A percentile compares a stretch with the other conserved stretches of the same genome.
Conservation (phyloP, 176 grass and related monocot genomes). For the Oryza australiensis region DNA sequence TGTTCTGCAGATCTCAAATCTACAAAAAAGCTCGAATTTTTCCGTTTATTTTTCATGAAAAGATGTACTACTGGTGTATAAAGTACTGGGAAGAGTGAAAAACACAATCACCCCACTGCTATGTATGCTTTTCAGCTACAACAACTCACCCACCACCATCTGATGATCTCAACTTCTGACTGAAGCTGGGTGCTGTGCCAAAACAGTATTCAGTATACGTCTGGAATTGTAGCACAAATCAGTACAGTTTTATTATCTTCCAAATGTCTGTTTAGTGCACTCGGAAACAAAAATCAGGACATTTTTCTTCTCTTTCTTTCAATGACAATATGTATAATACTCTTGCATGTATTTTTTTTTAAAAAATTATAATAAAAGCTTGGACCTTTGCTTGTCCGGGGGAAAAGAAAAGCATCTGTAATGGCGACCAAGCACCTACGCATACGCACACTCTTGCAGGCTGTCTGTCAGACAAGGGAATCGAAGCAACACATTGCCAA, state of each 20-base stretch:
- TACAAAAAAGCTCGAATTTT: neutral
- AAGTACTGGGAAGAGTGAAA: constrained; percentile 9
- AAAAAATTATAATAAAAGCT: neutral
- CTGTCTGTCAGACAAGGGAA: neutral
- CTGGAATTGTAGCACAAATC: neutral
- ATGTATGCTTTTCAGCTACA: neutral
- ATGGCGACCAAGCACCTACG: constrained; percentile 20
- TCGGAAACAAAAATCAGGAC: neutral
- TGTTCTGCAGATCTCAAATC: neutral
- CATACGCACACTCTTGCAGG: neutral
- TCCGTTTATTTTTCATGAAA: neutral
- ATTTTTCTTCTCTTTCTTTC: neutral
- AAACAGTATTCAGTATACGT: neutral
- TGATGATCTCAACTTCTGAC: neutral
- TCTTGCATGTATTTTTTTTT: neutral
- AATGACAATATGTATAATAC: neutral
- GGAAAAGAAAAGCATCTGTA: neutral
- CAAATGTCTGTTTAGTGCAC: neutral
- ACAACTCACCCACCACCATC: neutral
- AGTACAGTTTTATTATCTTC: neutral
- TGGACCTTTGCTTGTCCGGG: constrained; percentile 17
- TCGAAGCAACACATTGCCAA: neutral
- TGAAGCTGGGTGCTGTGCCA: neutral
- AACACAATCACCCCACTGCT: neutral
- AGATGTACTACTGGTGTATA: no score